A percentile compares a stretch with the other conserved stretches of the same genome.
Conservation (phyloP, 192 early-diverging fungal species). For the Coemansia interrupta region DNA sequence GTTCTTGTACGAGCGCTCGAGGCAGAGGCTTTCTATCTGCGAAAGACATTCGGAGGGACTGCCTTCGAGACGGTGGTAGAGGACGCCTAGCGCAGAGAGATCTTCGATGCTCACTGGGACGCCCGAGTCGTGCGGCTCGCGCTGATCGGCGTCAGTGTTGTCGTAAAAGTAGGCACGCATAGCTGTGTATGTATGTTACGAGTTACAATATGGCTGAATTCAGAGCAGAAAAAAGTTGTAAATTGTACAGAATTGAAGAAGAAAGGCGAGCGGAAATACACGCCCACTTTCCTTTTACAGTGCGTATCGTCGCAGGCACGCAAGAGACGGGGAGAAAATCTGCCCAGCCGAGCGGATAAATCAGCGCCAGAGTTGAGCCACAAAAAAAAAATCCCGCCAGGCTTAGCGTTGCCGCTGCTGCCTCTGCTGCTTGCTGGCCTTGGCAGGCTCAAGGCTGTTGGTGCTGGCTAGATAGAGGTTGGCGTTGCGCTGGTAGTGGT, state of each 20-base stretch:
- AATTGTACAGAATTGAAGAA: too few relatives aligned
- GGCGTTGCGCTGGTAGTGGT: slow-evolving; percentile 52
- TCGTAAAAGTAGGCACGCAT: slow-evolving; percentile 83
- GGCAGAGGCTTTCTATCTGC: slow-evolving; percentile 65
- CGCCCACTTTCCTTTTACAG: neutral
- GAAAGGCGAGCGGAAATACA: too few relatives aligned
- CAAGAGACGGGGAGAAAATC: neutral
- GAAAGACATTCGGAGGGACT: slow-evolving; percentile 53
- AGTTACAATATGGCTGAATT: neutral
- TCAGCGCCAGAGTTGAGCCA: too few relatives aligned
- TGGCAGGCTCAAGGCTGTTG: slow-evolving; percentile 32
- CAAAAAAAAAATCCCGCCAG: neutral
- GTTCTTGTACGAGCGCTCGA: slow-evolving; percentile 85
- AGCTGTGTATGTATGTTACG: neutral
- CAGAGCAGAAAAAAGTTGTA: neutral
- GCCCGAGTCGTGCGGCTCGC: slow-evolving; percentile 74
- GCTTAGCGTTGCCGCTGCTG: neutral
- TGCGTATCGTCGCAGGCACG: neutral
- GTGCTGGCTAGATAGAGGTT: slow-evolving; percentile 47
- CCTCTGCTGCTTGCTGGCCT: neutral
- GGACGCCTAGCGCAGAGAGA: slow-evolving; percentile 67
- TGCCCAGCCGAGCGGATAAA: too few relatives aligned
- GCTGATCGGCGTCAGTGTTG: slow-evolving; percentile 64
- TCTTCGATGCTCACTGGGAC: slow-evolving; percentile 63
- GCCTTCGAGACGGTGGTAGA: slow-evolving; percentile 64